Evolutionary conservation across 345 rosid species (phyloP).

Genomic region (Kernera saxatilis): DNA sequence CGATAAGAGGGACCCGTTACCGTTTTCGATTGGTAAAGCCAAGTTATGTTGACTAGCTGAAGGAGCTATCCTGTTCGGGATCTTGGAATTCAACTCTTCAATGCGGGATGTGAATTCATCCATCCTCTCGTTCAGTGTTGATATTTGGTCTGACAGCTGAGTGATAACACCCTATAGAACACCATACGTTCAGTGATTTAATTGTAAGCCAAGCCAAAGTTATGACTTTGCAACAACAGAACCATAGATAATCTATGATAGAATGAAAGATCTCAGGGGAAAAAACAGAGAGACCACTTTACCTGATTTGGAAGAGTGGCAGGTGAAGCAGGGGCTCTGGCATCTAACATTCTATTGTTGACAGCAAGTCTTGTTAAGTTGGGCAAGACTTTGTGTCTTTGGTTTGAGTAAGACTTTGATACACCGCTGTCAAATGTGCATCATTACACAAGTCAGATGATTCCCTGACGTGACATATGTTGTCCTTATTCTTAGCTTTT

Average conservation of each 20-base stretch:
- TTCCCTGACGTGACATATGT: conserved; percentile 9
- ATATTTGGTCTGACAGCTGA: conserved; percentile 94
- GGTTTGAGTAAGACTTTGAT: conserved; percentile 67
- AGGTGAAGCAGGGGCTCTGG: conserved; percentile 59
- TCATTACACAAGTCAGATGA: conserved; percentile 17
- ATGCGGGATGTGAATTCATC: conserved; percentile 84
- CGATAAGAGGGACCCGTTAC: conserved; percentile 68
- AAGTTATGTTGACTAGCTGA: conserved; percentile 77
- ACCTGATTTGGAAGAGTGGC: conserved; percentile 74
- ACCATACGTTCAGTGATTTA: background rate
- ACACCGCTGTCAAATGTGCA: conserved; percentile 40
- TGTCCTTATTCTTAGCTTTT: conserved; percentile 6
- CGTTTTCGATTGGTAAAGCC: conserved; percentile 64
- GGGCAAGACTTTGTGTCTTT: conserved; percentile 60
- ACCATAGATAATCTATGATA: too few species aligned
- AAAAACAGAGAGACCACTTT: background rate
- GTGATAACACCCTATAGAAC: conserved; percentile 60
- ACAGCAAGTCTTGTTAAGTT: conserved; percentile 77
- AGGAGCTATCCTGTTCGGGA: conserved; percentile 43
- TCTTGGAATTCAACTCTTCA: conserved; percentile 80
- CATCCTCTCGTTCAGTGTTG: conserved; percentile 94
- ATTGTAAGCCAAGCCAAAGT: background rate
- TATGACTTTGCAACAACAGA: background rate
- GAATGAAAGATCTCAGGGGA: background rate
- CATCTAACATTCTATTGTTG: conserved; percentile 68